Evolutionary conservation across 768 basidiomycete species (phyloP).

Genomic region (Lactarius akahatsu): DNA sequence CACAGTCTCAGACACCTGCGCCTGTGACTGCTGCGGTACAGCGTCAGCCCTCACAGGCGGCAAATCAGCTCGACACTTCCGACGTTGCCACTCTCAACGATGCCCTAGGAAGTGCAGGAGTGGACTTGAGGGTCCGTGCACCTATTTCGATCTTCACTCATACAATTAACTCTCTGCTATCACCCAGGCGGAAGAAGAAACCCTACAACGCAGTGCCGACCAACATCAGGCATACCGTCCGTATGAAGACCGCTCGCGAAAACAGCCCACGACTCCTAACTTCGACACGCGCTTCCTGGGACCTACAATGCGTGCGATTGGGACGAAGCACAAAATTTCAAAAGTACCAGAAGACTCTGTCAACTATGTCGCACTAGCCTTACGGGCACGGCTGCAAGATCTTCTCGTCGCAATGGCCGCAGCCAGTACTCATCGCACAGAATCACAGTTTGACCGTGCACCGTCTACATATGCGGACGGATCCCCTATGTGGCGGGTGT

Average conservation of each 20-base stretch:
- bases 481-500: slow-evolving; percentile 79
- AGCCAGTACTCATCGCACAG: slow-evolving; percentile 66
- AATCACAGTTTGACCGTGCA: slow-evolving; percentile 65
- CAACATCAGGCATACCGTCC: slow-evolving; percentile 61
- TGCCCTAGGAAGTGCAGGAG: slow-evolving; percentile 82
- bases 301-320: slow-evolving; percentile 65
- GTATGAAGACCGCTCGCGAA: slow-evolving; percentile 76
- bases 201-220: slow-evolving; percentile 64
- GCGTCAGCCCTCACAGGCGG: slow-evolving; percentile 17
- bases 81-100: slow-evolving; percentile 82
- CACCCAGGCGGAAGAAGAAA: slow-evolving; percentile 80
- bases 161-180: slow-evolving; percentile 3
- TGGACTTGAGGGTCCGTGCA: slow-evolving; percentile 68
- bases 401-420: slow-evolving; percentile 65
- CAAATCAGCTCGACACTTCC: slow-evolving; percentile 49
- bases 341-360: slow-evolving; percentile 68
- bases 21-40: slow-evolving; percentile 14
- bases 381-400: slow-evolving; percentile 71
- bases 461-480: slow-evolving; percentile 65
- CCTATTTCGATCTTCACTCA: not conserved
- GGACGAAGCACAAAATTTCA: slow-evolving; percentile 64
- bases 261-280: slow-evolving; percentile 66
- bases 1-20: slow-evolving; percentile 32
- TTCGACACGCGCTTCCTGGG: slow-evolving; percentile 69
- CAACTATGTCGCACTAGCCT: slow-evolving; percentile 75